phyloP scores from a whole-genome alignment of 176 grass and related monocot genomes.

The Eremochloa ophiuroides region DNA sequence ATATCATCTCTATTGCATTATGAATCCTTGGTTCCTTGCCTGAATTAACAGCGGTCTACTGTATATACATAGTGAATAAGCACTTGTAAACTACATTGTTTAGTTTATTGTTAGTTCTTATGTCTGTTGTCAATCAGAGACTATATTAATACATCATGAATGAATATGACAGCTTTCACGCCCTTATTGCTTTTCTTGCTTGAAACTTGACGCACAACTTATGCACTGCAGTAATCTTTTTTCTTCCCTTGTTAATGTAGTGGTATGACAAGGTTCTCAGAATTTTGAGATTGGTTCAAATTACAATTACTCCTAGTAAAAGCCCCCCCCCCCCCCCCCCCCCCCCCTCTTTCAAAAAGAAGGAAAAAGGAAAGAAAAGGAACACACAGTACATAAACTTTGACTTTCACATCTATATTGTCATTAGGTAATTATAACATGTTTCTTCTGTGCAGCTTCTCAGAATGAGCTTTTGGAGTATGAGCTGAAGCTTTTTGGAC shows the following conservation, averaged over 20 bases:
- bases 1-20: neutral
- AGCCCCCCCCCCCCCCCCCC: too few species aligned
- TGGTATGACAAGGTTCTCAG: neutral
- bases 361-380: too few species aligned
- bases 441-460: constrained; percentile 35
- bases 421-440: neutral
- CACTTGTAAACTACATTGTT: neutral
- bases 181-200: neutral
- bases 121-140: neutral
- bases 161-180: neutral
- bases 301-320: neutral
- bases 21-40: neutral
- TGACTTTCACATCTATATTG: neutral
- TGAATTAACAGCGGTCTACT: neutral
- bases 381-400: neutral
- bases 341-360: too few species aligned
- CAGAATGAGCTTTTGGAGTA: constrained; percentile 63
- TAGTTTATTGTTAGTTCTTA: neutral
- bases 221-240: neutral
- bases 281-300: neutral
- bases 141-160: neutral
- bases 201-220: neutral
- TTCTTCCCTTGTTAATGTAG: neutral
- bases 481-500: constrained; percentile 61
- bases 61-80: neutral